phyloP scores from a whole-genome alignment of 768 basidiomycete species.

The Macrolepiota albuminosa region DNA sequence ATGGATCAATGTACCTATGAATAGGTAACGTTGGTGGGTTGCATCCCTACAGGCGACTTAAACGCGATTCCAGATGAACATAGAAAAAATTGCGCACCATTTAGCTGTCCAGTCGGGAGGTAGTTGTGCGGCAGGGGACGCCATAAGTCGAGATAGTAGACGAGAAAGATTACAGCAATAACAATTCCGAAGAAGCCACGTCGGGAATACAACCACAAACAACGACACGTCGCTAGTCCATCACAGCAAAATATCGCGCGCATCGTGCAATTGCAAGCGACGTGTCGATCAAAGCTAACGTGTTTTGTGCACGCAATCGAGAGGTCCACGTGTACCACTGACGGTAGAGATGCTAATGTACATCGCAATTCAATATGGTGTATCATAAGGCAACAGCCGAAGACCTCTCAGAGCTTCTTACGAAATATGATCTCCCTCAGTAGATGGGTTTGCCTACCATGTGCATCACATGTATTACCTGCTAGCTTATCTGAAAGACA shows the following conservation, averaged over 20 bases:
- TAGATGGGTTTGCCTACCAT: slow-evolving; percentile 43
- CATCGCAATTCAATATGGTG: background rate
- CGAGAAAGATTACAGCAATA: slow-evolving; percentile 11
- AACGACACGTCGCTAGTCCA: slow-evolving; percentile 17
- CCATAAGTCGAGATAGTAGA: slow-evolving; percentile 31
- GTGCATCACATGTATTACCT: background rate
- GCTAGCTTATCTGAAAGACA: slow-evolving; percentile 53
- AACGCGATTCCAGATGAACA: slow-evolving; percentile 7
- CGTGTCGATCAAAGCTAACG: background rate
- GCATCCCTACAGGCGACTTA: slow-evolving; percentile 57
- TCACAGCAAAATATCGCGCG: background rate
- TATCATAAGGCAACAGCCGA: background rate
- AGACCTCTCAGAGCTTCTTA: background rate
- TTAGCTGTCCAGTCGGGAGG: slow-evolving; percentile 93
- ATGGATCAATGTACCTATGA: slow-evolving; percentile 64
- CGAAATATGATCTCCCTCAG: background rate
- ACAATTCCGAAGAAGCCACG: slow-evolving; percentile 21
- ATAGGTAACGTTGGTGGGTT: slow-evolving; percentile 77
- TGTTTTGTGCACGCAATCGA: background rate
- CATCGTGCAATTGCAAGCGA: background rate
- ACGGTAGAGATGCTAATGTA: background rate
- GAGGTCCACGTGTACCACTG: too few relatives aligned
- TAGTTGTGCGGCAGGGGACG: slow-evolving; percentile 57
- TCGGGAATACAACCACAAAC: slow-evolving; percentile 23
- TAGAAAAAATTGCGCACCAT: slow-evolving; percentile 51